A percentile compares a stretch with the other conserved stretches of the same genome.
Evolutionary conservation across 2,329 filamentous ascomycete species (phyloP).

Genomic region (Capronia epimyces): DNA sequence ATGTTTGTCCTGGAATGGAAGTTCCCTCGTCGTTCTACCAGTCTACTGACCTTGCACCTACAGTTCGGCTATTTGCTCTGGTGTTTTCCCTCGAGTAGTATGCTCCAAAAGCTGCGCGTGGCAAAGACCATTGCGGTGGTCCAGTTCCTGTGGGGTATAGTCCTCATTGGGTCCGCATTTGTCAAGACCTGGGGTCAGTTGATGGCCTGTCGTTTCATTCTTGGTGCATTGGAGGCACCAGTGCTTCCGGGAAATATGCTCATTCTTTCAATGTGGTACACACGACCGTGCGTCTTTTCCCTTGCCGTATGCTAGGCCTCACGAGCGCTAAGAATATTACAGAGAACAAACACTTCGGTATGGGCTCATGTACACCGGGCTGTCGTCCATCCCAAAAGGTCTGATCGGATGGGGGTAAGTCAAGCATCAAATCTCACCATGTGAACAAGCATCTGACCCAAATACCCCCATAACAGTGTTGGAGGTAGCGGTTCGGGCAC

Average conservation of each 20-base stretch:
- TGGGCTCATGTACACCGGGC: slow-evolving; percentile 8
- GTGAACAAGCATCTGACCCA: too few relatives aligned
- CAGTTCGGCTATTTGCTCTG: slow-evolving; percentile 39
- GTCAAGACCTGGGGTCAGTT: slow-evolving; percentile 40
- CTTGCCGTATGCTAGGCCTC: too few relatives aligned
- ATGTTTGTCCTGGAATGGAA: neutral
- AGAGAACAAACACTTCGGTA: slow-evolving; percentile 3
- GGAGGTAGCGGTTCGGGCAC: too few relatives aligned
- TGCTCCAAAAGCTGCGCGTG: slow-evolving; percentile 31
- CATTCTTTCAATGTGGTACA: slow-evolving; percentile 50
- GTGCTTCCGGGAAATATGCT: slow-evolving; percentile 44
- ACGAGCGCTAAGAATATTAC: neutral
- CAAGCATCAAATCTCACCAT: neutral
- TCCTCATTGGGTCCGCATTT: slow-evolving; percentile 39
- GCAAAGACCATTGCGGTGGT: slow-evolving; percentile 50
- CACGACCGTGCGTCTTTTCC: slow-evolving; percentile 21
- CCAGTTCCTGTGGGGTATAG: slow-evolving; percentile 49
- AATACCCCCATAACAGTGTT: too few relatives aligned
- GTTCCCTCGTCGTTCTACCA: too few relatives aligned
- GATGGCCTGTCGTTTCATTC: slow-evolving; percentile 38
- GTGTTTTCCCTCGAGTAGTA: slow-evolving; percentile 29
- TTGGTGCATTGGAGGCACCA: slow-evolving; percentile 43
- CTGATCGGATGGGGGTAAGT: slow-evolving; percentile 9
- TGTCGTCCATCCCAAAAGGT: slow-evolving; percentile 6
- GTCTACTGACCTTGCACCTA: too few relatives aligned